Conservation (phyloP, 495 filamentous ascomycete species). For the Zalerion maritima region DNA sequence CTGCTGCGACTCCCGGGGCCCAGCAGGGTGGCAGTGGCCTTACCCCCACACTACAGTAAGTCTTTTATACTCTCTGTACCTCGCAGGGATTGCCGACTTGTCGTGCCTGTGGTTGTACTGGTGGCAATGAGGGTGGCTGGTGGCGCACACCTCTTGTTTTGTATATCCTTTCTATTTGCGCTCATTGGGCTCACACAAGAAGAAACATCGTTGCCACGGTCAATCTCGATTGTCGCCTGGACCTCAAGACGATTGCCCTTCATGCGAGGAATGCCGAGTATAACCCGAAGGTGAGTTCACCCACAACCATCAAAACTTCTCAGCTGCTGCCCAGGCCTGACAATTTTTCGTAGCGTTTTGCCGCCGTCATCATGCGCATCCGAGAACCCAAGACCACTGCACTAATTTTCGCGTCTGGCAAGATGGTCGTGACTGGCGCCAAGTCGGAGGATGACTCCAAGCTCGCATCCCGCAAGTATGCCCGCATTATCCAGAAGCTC, state of each 20-base stretch:
- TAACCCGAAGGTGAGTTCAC: slow-evolving; percentile 87
- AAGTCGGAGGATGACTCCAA: slow-evolving; percentile 98
- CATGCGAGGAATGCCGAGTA: slow-evolving; percentile 98
- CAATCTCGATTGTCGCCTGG: slow-evolving; percentile 94
- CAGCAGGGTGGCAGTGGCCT: slow-evolving; percentile 72
- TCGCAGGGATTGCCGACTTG: slow-evolving; percentile 10
- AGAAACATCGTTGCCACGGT: slow-evolving; percentile 99
- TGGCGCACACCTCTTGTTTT: slow-evolving; percentile 14
- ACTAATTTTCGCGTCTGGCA: slow-evolving; percentile 93
- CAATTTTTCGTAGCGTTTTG: slow-evolving; percentile 66
- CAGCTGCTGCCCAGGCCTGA: slow-evolving; percentile 18
- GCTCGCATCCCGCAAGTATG: slow-evolving; percentile 93
- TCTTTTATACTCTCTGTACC: too few species aligned
- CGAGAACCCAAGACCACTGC: slow-evolving; percentile 98
- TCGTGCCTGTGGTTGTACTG: slow-evolving; percentile 6
- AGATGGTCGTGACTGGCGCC: slow-evolving; percentile 99
- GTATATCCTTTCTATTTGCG: slow-evolving; percentile 13
- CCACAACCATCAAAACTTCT: slow-evolving; percentile 10
- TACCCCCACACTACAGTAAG: slow-evolving; percentile 96
- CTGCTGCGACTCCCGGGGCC: slow-evolving; percentile 82
- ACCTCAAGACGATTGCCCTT: slow-evolving; percentile 97
- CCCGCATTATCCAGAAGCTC: slow-evolving; percentile 98
- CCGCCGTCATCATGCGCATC: slow-evolving; percentile 99
- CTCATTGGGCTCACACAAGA: slow-evolving; percentile 39
- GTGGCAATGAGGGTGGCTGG: too few species aligned